Evolutionary conservation across 2,329 filamentous ascomycete genomes (phyloP).

Genomic region (Fusarium bactridioides): DNA sequence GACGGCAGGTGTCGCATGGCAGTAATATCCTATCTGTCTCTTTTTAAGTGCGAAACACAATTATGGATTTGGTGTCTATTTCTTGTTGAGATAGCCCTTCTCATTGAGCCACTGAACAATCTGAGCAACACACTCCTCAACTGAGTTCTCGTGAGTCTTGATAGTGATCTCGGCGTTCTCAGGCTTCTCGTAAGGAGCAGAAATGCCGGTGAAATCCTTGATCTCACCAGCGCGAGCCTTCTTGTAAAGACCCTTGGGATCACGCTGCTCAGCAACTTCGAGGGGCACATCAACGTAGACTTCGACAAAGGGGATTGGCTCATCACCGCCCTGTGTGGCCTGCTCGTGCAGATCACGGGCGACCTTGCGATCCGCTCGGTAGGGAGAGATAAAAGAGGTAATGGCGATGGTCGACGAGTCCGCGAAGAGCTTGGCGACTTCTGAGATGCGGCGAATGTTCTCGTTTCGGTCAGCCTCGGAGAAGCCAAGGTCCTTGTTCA

Average conservation of each 20-base stretch:
- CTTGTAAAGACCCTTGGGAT: slow-evolving; percentile 98
- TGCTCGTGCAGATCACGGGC: slow-evolving; percentile 82
- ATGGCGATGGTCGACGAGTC: slow-evolving; percentile 88
- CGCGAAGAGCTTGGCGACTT: slow-evolving; percentile 97
- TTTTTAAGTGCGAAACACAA: slow-evolving; percentile 23
- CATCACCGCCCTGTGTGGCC: slow-evolving; percentile 61
- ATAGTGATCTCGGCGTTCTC: slow-evolving; percentile 87
- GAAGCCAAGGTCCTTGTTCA: slow-evolving; percentile 98
- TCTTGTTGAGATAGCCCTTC: slow-evolving; percentile 60
- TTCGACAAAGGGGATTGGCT: slow-evolving; percentile 87
- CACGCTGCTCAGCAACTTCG: slow-evolving; percentile 90
- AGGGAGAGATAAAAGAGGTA: slow-evolving; percentile 97
- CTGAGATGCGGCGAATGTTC: slow-evolving; percentile 96
- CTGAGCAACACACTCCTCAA: slow-evolving; percentile 87
- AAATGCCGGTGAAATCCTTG: slow-evolving; percentile 96
- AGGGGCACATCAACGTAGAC: slow-evolving; percentile 92
- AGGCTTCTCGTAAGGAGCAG: slow-evolving; percentile 93
- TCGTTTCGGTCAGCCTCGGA: slow-evolving; percentile 92
- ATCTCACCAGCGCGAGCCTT: slow-evolving; percentile 94
- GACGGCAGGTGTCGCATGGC: slow-evolving; percentile 34
- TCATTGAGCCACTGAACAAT: slow-evolving; percentile 82
- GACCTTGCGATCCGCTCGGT: slow-evolving; percentile 83
- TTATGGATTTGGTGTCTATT: slow-evolving; percentile 25
- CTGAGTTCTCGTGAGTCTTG: slow-evolving; percentile 79
- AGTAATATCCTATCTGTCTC: slow-evolving; percentile 41